Percentiles rank a stretch among this genome's conserved stretches.
Evolutionary conservation across 352 stramenopile species (phyloP).

Genomic region (Globisporangium sylvaticum): DNA sequence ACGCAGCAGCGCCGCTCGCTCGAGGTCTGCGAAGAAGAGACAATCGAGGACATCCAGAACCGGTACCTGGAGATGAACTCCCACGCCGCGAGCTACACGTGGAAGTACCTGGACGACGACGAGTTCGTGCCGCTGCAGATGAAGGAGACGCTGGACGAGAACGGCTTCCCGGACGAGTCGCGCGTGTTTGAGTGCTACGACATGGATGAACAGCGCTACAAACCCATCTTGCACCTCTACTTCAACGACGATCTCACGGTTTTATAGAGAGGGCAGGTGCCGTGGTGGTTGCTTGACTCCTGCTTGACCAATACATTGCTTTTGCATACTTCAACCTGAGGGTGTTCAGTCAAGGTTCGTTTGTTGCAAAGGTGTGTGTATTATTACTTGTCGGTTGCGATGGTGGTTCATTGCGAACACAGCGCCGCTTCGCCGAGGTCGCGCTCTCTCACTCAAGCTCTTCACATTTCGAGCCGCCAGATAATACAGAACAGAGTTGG

Average conservation of each 20-base stretch:
- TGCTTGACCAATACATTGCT: background rate
- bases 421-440: background rate
- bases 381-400: background rate
- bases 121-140: constrained; percentile 90
- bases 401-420: background rate
- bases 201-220: constrained; percentile 87
- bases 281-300: background rate
- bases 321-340: background rate
- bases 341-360: background rate
- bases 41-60: constrained; percentile 83
- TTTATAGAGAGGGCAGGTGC: constrained; percentile 20
- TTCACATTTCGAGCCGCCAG: background rate
- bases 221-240: constrained; percentile 89
- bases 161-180: constrained; percentile 85
- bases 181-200: constrained; percentile 75
- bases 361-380: background rate
- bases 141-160: constrained; percentile 83
- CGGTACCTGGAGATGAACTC: constrained; percentile 86
- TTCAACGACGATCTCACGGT: constrained; percentile 93
- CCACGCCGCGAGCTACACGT: constrained; percentile 91
- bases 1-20: constrained; percentile 84
- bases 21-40: constrained; percentile 86
- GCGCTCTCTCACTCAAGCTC: background rate
- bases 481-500: background rate
- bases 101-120: constrained; percentile 83